Evolutionary conservation across 2,329 filamentous ascomycete genomes (phyloP).

Genomic region (Seiridium unicorne): DNA sequence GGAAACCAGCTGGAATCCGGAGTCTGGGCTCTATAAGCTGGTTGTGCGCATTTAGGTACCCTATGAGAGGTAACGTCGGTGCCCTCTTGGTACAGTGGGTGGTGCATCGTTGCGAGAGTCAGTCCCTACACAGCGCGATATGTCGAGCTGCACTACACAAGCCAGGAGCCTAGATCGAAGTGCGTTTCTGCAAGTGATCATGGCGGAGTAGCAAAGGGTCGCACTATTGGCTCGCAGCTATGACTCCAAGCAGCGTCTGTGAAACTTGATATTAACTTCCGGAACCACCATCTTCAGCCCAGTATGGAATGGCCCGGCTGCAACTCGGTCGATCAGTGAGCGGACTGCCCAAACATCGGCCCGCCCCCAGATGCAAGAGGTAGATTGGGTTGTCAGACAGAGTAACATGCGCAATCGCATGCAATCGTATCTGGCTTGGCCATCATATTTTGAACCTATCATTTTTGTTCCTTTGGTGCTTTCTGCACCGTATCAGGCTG

Average conservation of each 20-base stretch:
- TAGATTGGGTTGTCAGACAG: not conserved
- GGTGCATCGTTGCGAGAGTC: too few relatives aligned
- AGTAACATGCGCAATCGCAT: not conserved
- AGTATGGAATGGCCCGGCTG: not conserved
- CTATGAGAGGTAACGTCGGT: too few relatives aligned
- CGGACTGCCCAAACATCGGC: not conserved
- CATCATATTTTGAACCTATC: not conserved
- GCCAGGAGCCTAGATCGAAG: not conserved
- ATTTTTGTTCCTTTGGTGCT: not conserved
- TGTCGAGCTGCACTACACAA: too few relatives aligned
- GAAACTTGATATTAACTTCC: not conserved
- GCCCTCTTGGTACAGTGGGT: too few relatives aligned
- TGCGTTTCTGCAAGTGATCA: not conserved
- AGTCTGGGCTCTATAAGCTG: too few relatives aligned
- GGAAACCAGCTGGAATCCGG: too few relatives aligned
- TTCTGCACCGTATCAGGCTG: not conserved
- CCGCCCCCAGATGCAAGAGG: not conserved
- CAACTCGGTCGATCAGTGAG: constrained; percentile 1
- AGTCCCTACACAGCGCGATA: too few relatives aligned
- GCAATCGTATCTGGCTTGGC: not conserved
- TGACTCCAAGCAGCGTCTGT: not conserved
- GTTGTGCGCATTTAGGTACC: too few relatives aligned
- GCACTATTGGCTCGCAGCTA: not conserved
- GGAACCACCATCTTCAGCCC: not conserved
- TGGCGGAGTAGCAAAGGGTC: not conserved